phyloP scores from a whole-genome alignment of 257 asterid species.

The Echium plantagineum region DNA sequence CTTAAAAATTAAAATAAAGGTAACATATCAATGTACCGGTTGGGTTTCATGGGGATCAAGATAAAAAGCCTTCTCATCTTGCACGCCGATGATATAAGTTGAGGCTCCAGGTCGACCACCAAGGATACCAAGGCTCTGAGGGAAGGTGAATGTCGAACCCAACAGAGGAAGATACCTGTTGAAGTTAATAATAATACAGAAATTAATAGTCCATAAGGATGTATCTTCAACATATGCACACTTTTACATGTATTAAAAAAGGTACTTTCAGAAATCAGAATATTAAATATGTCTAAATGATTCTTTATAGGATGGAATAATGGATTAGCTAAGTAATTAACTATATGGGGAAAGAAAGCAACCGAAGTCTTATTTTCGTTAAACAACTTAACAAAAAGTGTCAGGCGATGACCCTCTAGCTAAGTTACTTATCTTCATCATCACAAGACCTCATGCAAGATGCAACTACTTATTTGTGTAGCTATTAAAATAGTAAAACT shows the following conservation, averaged over 20 bases:
- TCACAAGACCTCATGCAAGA: too few species aligned
- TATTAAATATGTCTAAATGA: background rate
- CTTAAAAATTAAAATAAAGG: background rate
- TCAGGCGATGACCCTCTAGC: background rate
- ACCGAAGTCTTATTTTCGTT: background rate
- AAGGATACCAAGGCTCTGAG: slow-evolving; percentile 90
- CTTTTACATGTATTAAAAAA: too few species aligned
- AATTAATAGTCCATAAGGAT: background rate
- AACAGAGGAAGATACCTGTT: slow-evolving; percentile 82
- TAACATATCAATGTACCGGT: slow-evolving; percentile 32
- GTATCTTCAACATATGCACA: background rate
- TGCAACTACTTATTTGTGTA: too few species aligned
- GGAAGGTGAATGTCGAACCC: slow-evolving; percentile 73
- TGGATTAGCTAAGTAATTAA: background rate
- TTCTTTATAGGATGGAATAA: background rate
- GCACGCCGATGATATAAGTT: slow-evolving; percentile 91
- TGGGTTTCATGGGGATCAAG: slow-evolving; percentile 98
- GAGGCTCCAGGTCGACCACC: slow-evolving; percentile 98
- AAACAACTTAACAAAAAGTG: background rate
- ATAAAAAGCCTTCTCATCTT: slow-evolving; percentile 85
- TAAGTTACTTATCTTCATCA: too few species aligned
- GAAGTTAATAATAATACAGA: background rate
- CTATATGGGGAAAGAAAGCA: background rate
- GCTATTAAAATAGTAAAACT: too few species aligned
- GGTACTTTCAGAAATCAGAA: background rate